Evolutionary conservation across 495 filamentous ascomycete genomes (phyloP).

Genomic region (Penicillium cataractarum): DNA sequence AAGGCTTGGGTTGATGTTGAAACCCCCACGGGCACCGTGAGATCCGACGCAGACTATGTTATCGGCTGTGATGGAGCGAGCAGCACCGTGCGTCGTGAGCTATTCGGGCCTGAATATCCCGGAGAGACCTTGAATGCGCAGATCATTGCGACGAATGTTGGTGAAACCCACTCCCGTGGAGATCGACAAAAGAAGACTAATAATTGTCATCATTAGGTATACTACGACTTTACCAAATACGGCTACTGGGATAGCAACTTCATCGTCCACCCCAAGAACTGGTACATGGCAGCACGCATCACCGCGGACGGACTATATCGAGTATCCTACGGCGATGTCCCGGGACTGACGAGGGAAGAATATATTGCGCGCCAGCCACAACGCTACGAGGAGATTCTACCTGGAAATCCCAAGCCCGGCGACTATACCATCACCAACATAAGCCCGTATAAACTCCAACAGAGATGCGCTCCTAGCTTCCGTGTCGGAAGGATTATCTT

Average conservation of each 20-base stretch:
- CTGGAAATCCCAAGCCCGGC: conserved; percentile 59
- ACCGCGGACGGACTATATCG: conserved; percentile 61
- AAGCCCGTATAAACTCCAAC: conserved; percentile 64
- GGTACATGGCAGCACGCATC: conserved; percentile 64
- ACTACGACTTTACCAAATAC: conserved; percentile 59
- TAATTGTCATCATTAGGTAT: conserved; percentile 41
- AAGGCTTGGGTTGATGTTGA: conserved; percentile 56
- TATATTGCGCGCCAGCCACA: conserved; percentile 54
- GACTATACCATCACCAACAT: conserved; percentile 59
- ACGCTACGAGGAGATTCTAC: conserved; percentile 59
- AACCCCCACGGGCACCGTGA: conserved; percentile 41
- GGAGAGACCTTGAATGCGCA: conserved; percentile 62
- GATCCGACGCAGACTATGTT: conserved; percentile 57
- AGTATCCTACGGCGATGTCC: conserved; percentile 60
- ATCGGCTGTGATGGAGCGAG: conserved; percentile 63
- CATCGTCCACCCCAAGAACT: conserved; percentile 61
- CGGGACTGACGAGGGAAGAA: conserved; percentile 55
- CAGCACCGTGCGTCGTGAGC: conserved; percentile 53
- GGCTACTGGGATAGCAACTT: conserved; percentile 61
- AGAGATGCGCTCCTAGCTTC: conserved; percentile 59
- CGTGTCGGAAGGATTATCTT: conserved; percentile 60
- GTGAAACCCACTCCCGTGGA: not conserved
- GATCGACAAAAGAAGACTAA: not conserved
- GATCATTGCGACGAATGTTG: conserved; percentile 66
- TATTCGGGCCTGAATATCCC: conserved; percentile 62